Evolutionary conservation across 2,329 filamentous ascomycete species (phyloP), one percentile per base, ranked within the genome.

Genomic region (Blastomyces silverae): DNA sequence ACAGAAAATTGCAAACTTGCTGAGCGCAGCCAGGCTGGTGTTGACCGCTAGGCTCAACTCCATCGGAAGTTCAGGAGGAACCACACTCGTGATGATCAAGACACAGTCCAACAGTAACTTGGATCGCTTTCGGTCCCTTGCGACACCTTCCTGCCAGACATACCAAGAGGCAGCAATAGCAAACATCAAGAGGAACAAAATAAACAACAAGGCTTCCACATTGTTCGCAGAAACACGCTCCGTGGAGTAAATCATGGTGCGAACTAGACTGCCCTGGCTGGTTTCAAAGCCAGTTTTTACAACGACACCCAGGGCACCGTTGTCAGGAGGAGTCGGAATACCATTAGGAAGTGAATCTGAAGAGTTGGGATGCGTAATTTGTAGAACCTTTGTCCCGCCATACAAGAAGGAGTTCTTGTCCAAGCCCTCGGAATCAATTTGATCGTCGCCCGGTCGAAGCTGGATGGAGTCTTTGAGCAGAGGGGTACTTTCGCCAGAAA

Each of bases 181-280:
- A 79, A 99, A 99, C 71, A 97, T 85, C 64, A 96, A 85, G 37
- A 99, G 84, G 83, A 99, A 99, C 66, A 99, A 84, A 70, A 99
- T 99, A 81, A 99, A 99, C 67, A 96, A 84, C n/a, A 99, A 81
- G 1, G 94, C 94, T 79, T 99, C 94, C 56, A 88, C 88, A 73
- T 99, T 97, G 80, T 97, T 97, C 71, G 94, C 94, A n/a, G 93
- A 97, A 31, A 99, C 93, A 69, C 93, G 91, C 78, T 99, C 94
- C 1, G 94, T 99, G 1, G 95, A 97, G 81, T 96, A 99, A 73
- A 99, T 99, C 94, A 99, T 99, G 70, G 94, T 99, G 67, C 94
- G 90, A 66, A 99, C 94, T 66, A 99, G 85, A 77, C 92, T 97
- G 68, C 94, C 94, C 79, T 99, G 95, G 64, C 93, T 97, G 13